Base-by-base conservation (phyloP, 495 filamentous ascomycete species). In the Pseudevernia furfuracea region DNA sequence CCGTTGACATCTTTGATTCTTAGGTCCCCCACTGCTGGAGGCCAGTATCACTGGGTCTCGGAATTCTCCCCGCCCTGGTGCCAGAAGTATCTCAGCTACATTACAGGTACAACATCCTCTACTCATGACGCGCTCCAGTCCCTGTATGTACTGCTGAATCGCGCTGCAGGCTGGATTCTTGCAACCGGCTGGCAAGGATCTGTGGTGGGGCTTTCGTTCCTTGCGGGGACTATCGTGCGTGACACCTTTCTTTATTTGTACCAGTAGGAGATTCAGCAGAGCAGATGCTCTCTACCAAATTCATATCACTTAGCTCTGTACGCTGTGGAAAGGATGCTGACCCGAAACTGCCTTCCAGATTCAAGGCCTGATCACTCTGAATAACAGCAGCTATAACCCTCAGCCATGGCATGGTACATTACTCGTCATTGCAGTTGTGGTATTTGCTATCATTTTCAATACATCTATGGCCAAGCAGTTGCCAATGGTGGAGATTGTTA, bases 341-440 rank as follows among this genome's bases (percentile, higher is more conserved):
- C 39, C 10, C 10, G 3, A 6, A 38, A n/a, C n/a, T 11, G 4
- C 21, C 19, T 21, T 37, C 4, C 23, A 59, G 57, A 82, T 89
- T 46, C 84, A 87, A 71, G 82, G 83, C 0, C 72, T 86, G 17
- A 76, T 85, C 57, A 76, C 82, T 25, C 72, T 87, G 41, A 68
- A 68, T 23, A 23, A 68, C 30, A 36, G 23, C 10, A 68, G 68
- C 11, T 80, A 79, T 65, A 68, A 68, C 5, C 78, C 79, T 28
- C 71, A 85, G 63, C 72, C 72, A 59, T 89, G 82, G 81, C 85
- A 88, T 63, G 82, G 82, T 11, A 84, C 84, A 0, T 69, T 87
- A n/a, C 73, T 88, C 21, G 75, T 80, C 43, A 79, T 83, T 63
- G 82, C 76, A 39, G 76, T 82, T 41, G 75, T 81, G 1, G 64